Percentiles rank a stretch among this genome's conserved stretches.
These are phyloP conservation scores for Ceratocystis huliohia DNA, from an alignment of 2,329 filamentous ascomycete genomes.

Conservation along the genomic window DNA sequence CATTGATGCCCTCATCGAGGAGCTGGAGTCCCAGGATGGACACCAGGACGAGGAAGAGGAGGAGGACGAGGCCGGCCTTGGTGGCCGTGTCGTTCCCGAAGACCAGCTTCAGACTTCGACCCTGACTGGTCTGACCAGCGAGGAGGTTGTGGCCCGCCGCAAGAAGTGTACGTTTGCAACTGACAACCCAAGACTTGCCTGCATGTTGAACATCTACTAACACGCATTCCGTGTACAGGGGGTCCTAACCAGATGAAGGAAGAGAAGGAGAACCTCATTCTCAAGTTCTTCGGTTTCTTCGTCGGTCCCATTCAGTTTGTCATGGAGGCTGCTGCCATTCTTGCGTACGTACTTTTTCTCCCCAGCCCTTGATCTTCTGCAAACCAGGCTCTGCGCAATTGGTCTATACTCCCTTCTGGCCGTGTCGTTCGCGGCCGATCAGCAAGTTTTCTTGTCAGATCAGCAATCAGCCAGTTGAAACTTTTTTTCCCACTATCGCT, in stretches of 20 bases:
- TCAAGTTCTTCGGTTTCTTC: conserved; percentile 77
- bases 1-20: conserved; percentile 76
- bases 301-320: conserved; percentile 85
- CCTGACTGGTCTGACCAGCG: conserved; percentile 52
- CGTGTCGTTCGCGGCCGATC: background rate
- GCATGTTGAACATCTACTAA: background rate
- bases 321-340: conserved; percentile 74
- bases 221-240: conserved; percentile 31
- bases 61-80: conserved; percentile 35
- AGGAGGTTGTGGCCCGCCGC: conserved; percentile 50
- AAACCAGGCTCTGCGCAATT: background rate
- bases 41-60: conserved; percentile 52
- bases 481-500: background rate
- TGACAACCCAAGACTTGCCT: conserved; percentile 27
- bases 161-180: conserved; percentile 43
- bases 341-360: conserved; percentile 66
- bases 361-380: background rate
- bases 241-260: conserved; percentile 86
- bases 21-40: conserved; percentile 71
- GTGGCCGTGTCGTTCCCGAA: conserved; percentile 53
- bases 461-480: background rate
- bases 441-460: background rate
- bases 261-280: conserved; percentile 70
- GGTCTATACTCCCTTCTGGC: background rate
- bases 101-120: conserved; percentile 68